A percentile compares a stretch with the other conserved stretches of the same genome.
phyloP scores from a whole-genome alignment of 2,329 filamentous ascomycete species.

The Daldinia eschscholtzii region DNA sequence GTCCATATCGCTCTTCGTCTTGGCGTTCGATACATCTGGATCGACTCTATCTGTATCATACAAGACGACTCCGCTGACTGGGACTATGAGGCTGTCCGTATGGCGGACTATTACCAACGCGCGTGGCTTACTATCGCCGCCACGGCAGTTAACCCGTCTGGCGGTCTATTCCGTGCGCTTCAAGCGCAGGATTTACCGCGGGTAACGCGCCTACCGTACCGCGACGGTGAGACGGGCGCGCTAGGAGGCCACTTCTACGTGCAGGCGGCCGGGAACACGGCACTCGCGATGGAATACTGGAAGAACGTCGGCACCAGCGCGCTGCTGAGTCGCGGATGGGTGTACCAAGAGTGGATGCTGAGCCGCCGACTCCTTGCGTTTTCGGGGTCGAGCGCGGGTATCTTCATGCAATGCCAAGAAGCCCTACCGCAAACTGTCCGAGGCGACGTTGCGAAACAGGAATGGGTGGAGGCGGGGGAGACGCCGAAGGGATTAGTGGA shows the following conservation, averaged over 20 bases:
- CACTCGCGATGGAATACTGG: slow-evolving; percentile 20
- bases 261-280: not conserved
- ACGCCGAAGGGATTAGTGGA: not conserved
- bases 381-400: slow-evolving; percentile 9
- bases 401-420: slow-evolving; percentile 26
- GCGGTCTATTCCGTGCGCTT: slow-evolving; percentile 3
- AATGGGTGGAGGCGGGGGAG: slow-evolving; percentile 16
- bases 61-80: slow-evolving; percentile 1
- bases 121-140: slow-evolving; percentile 28
- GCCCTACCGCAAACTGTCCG: slow-evolving; percentile 1
- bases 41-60: not conserved
- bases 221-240: not conserved
- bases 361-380: slow-evolving; percentile 27
- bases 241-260: not conserved
- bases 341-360: slow-evolving; percentile 34
- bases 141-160: slow-evolving; percentile 7
- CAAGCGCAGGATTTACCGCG: not conserved
- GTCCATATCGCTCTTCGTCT: not conserved
- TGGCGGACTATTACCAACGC: slow-evolving; percentile 33
- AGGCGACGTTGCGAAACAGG: slow-evolving; percentile 6
- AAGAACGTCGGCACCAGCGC: slow-evolving; percentile 16
- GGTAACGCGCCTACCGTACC: not conserved
- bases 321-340: slow-evolving; percentile 28
- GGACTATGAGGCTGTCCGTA: slow-evolving; percentile 25
- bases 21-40: not conserved